Evolutionary conservation across 257 asterid genomes (phyloP), one percentile per base, ranked within the genome.

Genomic region (Solanum virginianum): DNA sequence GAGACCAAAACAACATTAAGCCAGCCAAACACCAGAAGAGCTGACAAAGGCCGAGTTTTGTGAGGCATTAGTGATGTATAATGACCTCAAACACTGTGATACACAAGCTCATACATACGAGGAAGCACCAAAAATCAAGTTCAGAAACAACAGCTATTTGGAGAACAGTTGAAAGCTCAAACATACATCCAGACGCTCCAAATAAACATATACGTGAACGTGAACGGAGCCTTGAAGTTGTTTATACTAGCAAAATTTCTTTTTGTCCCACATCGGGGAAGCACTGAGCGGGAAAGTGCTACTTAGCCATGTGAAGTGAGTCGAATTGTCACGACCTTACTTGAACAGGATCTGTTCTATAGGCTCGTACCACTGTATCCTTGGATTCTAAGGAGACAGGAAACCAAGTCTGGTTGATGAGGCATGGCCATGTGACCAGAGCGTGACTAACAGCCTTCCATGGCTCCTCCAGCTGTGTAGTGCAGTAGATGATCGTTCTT

Each of bases 1-100:
- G 12, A 47, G 51, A 47, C 11, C 51, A 9, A 47, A 47, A 47
- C 51, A 47, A 47, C 12, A 47, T 47, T 47, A 47, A 3, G 51
- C 9, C 12, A 97, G 9, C 93, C 91, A 84, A 95, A 96, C 83
- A 92, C 92, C 18, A 53, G 17, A 53, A 53, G 17, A 53, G 18
- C 57, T 14, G 57, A 0, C 18, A 13, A 4, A 53, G 18, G 57
- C 18, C 1, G 57, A 53, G 57, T 53, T 6, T 7, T 13, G 18
- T 53, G 18, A 53, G 15, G 18, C 57, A 53, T 53, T 53, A 7
- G 57, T 53, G 57, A 53, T 53, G 57, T 53, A 53, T 53, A 53
- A 53, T 53, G 7, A 53, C 18, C 15, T 53, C 57, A 53, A 53
- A 53, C 57, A 53, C 57, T 13, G 4, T 29, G 36, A 29, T 29